A percentile compares a stretch with the other conserved stretches of the same genome.
Conservation (phyloP, 2,329 filamentous ascomycete genomes). For the Neonectria ditissima region DNA sequence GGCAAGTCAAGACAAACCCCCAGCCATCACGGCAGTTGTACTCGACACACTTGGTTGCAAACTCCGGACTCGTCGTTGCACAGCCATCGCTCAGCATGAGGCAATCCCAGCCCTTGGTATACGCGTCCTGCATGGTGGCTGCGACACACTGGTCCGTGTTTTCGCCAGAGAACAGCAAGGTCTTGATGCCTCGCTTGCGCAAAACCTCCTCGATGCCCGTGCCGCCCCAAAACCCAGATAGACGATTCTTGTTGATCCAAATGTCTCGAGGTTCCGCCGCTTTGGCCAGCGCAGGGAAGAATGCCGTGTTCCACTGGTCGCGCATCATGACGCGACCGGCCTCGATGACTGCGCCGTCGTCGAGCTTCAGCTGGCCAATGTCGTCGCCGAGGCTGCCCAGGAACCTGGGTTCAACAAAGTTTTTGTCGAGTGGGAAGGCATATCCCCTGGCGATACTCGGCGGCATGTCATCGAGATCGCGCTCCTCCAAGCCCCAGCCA, state of each 20-base stretch:
- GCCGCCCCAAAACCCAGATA: neutral
- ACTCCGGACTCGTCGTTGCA: constrained; percentile 19
- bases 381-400: constrained; percentile 43
- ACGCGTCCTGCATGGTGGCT: constrained; percentile 20
- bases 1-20: constrained; percentile 3
- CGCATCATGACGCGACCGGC: constrained; percentile 60
- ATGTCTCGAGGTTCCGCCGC: constrained; percentile 43
- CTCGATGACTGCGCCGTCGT: constrained; percentile 11
- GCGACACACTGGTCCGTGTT: constrained; percentile 62
- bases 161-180: constrained; percentile 68
- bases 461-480: constrained; percentile 63
- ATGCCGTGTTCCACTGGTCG: constrained; percentile 66
- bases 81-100: constrained; percentile 18
- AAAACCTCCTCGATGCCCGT: constrained; percentile 40
- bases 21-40: constrained; percentile 10
- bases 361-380: constrained; percentile 52
- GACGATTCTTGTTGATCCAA: constrained; percentile 44
- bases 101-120: constrained; percentile 13
- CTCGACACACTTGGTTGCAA: constrained; percentile 10
- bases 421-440: neutral
- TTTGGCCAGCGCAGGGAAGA: constrained; percentile 54
- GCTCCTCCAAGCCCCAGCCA: constrained; percentile 67
- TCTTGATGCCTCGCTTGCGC: constrained; percentile 53
- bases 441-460: constrained; percentile 53
- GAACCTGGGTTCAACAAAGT: neutral